Evolutionary conservation across 345 rosid species (phyloP).

Genomic region (Corchorus olitorius): DNA sequence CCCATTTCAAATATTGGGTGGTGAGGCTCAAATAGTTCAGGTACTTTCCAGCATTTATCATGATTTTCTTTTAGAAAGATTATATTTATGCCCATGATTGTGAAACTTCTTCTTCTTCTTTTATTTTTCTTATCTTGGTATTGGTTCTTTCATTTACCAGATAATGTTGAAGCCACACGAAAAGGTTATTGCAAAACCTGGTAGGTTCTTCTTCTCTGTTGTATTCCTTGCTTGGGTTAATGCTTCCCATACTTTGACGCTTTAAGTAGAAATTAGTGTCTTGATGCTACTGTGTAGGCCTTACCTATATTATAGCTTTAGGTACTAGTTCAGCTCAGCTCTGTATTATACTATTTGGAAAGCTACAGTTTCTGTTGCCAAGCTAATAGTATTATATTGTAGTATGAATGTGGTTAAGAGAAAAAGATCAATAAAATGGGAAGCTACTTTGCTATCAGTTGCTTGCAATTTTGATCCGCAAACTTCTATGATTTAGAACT

Average conservation of each 20-base stretch:
- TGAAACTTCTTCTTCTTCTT: not conserved
- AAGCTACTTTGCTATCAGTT: too few species aligned
- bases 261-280: not conserved
- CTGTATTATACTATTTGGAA: too few species aligned
- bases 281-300: not conserved
- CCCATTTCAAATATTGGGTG: slow-evolving; percentile 95
- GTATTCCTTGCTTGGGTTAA: not conserved
- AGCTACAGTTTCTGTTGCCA: too few species aligned
- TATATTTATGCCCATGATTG: not conserved
- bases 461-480: too few species aligned
- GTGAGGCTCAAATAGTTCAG: slow-evolving; percentile 99
- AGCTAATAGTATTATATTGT: too few species aligned
- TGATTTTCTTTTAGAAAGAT: not conserved
- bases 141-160: slow-evolving; percentile 42
- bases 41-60: slow-evolving; percentile 44
- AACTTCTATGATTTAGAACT: too few species aligned
- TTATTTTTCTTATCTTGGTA: slow-evolving; percentile 10
- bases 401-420: too few species aligned
- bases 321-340: too few species aligned
- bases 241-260: not conserved
- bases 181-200: slow-evolving; percentile 81
- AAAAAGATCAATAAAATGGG: too few species aligned
- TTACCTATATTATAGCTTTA: not conserved
- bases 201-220: slow-evolving; percentile 38
- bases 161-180: slow-evolving; percentile 95